Conservation (phyloP, 1,139 yeast genomes). For the Suhomyces maxii region DNA sequence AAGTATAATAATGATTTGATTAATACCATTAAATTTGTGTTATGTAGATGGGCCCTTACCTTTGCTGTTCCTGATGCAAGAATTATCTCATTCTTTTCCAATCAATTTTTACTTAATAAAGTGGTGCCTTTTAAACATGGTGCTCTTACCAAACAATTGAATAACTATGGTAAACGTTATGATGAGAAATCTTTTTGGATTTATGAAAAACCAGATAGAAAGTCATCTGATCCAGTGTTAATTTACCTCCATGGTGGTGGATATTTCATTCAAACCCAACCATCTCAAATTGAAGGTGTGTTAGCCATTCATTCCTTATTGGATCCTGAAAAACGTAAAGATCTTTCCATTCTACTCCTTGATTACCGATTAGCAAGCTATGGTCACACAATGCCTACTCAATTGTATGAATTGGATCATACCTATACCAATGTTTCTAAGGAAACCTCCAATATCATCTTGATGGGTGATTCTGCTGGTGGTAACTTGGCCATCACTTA, state of each 20-base stretch:
- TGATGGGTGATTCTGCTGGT: conserved; percentile 47
- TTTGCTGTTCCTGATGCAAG: conserved; percentile 2
- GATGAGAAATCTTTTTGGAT: conserved; percentile 41
- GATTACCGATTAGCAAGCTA: conserved; percentile 40
- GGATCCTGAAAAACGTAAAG: conserved; percentile 25
- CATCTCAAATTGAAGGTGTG: conserved; percentile 34
- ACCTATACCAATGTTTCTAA: conserved; percentile 34
- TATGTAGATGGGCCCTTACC: conserved; percentile 1
- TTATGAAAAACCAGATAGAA: conserved; percentile 28
- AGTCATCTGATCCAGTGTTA: conserved; percentile 36
- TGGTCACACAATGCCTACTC: conserved; percentile 37
- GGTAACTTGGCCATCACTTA: conserved; percentile 36
- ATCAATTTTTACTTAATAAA: conserved; percentile 7
- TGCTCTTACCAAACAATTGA: conserved; percentile 14
- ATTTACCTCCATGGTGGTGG: conserved; percentile 49
- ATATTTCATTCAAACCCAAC: conserved; percentile 35
- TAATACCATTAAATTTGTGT: conserved; percentile 1
- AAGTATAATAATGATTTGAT: conserved; percentile 3
- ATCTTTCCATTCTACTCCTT: conserved; percentile 33
- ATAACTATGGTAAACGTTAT: conserved; percentile 35
- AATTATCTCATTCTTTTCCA: neutral
- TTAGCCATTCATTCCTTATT: conserved; percentile 32
- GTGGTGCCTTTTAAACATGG: conserved; percentile 7
- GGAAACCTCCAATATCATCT: conserved; percentile 26
- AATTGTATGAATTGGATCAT: conserved; percentile 33